phyloP scores from a whole-genome alignment of 352 stramenopile genomes.

The Globisporangium mamillatum region DNA sequence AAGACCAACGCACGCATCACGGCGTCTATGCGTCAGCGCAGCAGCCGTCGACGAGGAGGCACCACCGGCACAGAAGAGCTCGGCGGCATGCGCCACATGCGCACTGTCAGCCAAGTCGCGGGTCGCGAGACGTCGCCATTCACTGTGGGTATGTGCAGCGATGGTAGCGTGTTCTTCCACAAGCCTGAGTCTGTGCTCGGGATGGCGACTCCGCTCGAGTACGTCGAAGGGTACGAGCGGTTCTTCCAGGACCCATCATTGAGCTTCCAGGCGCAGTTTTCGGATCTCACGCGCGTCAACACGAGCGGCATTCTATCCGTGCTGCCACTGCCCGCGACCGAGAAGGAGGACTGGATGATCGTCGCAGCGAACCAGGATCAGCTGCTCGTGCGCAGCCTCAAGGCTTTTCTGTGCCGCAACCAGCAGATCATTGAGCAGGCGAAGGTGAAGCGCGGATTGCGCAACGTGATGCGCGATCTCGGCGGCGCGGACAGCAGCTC shows the following conservation, averaged over 20 bases:
- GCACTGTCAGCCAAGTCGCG: conserved; percentile 66
- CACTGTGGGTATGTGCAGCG: conserved; percentile 79
- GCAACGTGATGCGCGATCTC: conserved; percentile 43
- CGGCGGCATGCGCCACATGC: conserved; percentile 59
- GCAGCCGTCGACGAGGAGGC: conserved; percentile 42
- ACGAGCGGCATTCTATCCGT: conserved; percentile 64
- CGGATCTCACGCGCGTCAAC: conserved; percentile 73
- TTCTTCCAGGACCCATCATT: conserved; percentile 81
- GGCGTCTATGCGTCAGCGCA: conserved; percentile 38
- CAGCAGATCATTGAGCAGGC: conserved; percentile 43
- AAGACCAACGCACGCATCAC: conserved; percentile 28
- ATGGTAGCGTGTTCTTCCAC: conserved; percentile 82
- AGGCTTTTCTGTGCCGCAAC: conserved; percentile 65
- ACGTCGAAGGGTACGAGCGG: conserved; percentile 77
- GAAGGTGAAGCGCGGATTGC: conserved; percentile 43
- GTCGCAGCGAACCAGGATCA: conserved; percentile 72
- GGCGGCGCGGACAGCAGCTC: conserved; percentile 29
- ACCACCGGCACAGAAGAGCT: conserved; percentile 32
- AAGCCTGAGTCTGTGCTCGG: conserved; percentile 44
- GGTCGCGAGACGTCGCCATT: conserved; percentile 58
- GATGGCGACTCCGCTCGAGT: conserved; percentile 63
- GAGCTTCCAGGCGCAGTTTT: conserved; percentile 73
- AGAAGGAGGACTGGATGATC: conserved; percentile 76
- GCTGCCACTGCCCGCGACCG: conserved; percentile 44
- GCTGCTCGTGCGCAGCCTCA: conserved; percentile 62